Conservation (phyloP, 2,329 filamentous ascomycete species). For the Ustulina deusta region DNA sequence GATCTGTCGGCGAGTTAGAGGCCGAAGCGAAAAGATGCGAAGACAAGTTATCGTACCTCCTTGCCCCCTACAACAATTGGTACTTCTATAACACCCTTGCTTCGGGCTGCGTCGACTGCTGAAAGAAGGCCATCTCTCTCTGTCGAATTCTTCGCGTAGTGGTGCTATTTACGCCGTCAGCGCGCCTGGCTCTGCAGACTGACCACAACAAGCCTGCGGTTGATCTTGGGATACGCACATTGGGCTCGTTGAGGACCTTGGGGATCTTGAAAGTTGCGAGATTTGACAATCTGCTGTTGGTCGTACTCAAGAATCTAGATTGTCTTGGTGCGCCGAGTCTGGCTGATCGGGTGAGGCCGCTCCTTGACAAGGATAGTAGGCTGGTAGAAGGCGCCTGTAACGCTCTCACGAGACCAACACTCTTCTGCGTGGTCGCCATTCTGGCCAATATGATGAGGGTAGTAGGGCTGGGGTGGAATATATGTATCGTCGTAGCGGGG, state of each 20-base stretch:
- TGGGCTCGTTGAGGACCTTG: conserved; percentile 91
- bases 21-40: not conserved
- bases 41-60: conserved; percentile 64
- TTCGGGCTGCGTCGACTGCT: conserved; percentile 77
- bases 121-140: conserved; percentile 81
- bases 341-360: conserved; percentile 2
- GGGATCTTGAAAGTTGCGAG: conserved; percentile 90
- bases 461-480: not conserved
- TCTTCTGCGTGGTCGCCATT: conserved; percentile 45
- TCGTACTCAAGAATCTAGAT: conserved; percentile 48
- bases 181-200: not conserved
- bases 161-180: conserved; percentile 69
- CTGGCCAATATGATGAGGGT: not conserved
- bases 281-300: conserved; percentile 60
- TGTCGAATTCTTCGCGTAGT: conserved; percentile 85
- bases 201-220: not conserved
- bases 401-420: conserved; percentile 43
- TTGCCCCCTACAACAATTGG: conserved; percentile 88
- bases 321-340: conserved; percentile 17
- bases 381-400: conserved; percentile 39
- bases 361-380: conserved; percentile 31
- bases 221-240: conserved; percentile 69
- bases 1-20: conserved; percentile 61
- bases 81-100: conserved; percentile 78
- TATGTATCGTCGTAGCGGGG: not conserved